phyloP scores from a whole-genome alignment of 192 early-diverging fungal species.

The Mortierella hygrophila region DNA sequence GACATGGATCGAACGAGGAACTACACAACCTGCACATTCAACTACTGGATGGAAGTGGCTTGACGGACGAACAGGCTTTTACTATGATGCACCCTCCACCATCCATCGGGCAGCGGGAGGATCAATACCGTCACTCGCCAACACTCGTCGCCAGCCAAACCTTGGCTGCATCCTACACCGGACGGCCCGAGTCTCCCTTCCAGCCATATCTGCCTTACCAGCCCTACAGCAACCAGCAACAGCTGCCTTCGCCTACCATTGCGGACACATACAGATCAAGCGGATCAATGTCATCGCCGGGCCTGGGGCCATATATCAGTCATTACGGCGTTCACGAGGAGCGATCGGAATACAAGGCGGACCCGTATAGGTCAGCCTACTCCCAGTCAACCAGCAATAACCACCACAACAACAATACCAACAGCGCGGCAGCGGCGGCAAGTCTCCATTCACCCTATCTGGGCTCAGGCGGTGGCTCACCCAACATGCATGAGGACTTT shows the following conservation, averaged over 20 bases:
- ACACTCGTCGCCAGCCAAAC: constrained; percentile 43
- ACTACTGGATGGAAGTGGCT: not conserved
- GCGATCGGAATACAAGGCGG: constrained; percentile 23
- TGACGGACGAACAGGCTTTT: constrained; percentile 28
- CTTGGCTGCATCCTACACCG: constrained; percentile 31
- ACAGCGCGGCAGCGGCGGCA: not conserved
- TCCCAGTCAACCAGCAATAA: constrained; percentile 23
- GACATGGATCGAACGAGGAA: constrained; percentile 35
- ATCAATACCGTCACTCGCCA: constrained; percentile 35
- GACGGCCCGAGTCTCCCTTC: constrained; percentile 33
- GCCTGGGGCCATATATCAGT: constrained; percentile 13
- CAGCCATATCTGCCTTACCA: constrained; percentile 38
- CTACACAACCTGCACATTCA: constrained; percentile 22
- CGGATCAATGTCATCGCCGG: constrained; percentile 19
- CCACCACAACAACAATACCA: not conserved
- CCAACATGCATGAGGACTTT: constrained; percentile 43
- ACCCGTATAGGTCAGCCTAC: constrained; percentile 44
- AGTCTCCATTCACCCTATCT: constrained; percentile 31
- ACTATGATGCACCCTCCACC: constrained; percentile 24
- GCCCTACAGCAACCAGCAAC: constrained; percentile 25
- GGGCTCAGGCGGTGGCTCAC: constrained; percentile 27
- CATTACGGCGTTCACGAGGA: constrained; percentile 13
- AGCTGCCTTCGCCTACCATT: constrained; percentile 38
- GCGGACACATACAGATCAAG: constrained; percentile 20
- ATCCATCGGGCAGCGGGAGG: constrained; percentile 23